These are phyloP conservation scores for Pichia kudriavzevii DNA, from an alignment of 1,139 yeast genomes.

Conservation along the genomic window DNA sequence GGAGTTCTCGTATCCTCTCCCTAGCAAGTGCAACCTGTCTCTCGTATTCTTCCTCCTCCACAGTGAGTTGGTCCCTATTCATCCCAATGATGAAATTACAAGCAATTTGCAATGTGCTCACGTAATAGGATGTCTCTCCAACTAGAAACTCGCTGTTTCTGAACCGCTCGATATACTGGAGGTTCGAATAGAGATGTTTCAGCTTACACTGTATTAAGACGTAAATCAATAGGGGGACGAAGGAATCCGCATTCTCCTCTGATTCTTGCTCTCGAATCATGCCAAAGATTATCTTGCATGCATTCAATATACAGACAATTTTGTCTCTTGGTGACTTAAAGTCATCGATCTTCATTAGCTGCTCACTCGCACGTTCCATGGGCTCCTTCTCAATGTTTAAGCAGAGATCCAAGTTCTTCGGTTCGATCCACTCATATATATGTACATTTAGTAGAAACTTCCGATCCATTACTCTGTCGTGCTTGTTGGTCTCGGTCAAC, in stretches of 20 bases:
- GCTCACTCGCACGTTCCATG: constrained; percentile 60
- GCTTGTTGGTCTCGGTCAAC: constrained; percentile 43
- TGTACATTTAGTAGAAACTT: constrained; percentile 49
- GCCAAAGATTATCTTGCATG: constrained; percentile 89
- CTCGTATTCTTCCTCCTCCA: constrained; percentile 49
- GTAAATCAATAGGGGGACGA: constrained; percentile 77
- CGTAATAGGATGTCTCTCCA: constrained; percentile 85
- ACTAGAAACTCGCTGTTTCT: constrained; percentile 66
- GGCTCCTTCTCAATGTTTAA: constrained; percentile 49
- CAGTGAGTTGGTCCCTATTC: constrained; percentile 50
- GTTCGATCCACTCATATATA: constrained; percentile 68
- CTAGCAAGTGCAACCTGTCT: constrained; percentile 37
- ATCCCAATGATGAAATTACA: constrained; percentile 64
- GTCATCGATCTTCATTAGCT: constrained; percentile 67
- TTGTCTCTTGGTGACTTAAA: constrained; percentile 94
- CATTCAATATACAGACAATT: constrained; percentile 80
- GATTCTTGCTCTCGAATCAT: constrained; percentile 51
- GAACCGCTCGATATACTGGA: constrained; percentile 79
- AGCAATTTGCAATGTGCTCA: constrained; percentile 84
- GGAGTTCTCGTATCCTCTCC: constrained; percentile 17
- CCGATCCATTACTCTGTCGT: constrained; percentile 59
- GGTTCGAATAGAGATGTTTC: constrained; percentile 59
- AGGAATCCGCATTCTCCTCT: constrained; percentile 82
- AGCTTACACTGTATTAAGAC: constrained; percentile 67
- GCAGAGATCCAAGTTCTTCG: constrained; percentile 74